phyloP scores from a whole-genome alignment of 768 basidiomycete genomes.

The Boletus pseudo-olivaceus region DNA sequence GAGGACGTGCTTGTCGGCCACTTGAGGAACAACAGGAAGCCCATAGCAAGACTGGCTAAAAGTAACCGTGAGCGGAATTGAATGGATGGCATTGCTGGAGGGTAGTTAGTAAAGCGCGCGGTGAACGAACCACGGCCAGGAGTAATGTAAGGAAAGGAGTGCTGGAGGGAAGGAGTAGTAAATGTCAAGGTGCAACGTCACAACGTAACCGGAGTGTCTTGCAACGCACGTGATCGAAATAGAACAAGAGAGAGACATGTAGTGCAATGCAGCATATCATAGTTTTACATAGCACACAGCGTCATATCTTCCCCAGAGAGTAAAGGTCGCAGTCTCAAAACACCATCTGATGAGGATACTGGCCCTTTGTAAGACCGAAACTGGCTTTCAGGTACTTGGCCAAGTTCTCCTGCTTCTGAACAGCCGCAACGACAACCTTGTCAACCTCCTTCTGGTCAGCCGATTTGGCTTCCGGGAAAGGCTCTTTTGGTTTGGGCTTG shows the following conservation, averaged over 20 bases:
- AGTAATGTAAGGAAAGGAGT: conserved; percentile 2
- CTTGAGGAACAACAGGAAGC: conserved; percentile 9
- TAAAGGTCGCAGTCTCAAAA: conserved; percentile 53
- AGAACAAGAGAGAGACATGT: conserved; percentile 14
- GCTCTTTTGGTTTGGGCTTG: conserved; percentile 85
- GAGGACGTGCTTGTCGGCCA: conserved; percentile 28
- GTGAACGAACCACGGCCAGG: not conserved
- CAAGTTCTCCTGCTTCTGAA: conserved; percentile 90
- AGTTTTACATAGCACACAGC: conserved; percentile 19
- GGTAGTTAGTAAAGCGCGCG: not conserved
- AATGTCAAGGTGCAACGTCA: not conserved
- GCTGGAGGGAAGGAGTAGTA: not conserved
- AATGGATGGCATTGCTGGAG: conserved; percentile 5
- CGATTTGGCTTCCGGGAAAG: conserved; percentile 82
- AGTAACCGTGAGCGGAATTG: conserved; percentile 6
- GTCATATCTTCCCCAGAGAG: conserved; percentile 16
- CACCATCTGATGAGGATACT: conserved; percentile 91
- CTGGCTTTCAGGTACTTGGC: conserved; percentile 89
- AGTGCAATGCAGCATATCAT: conserved; percentile 25
- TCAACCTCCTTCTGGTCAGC: conserved; percentile 90
- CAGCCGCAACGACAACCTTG: conserved; percentile 69
- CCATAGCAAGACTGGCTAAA: conserved; percentile 11
- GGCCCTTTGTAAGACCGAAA: conserved; percentile 95
- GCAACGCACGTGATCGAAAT: conserved; percentile 13
- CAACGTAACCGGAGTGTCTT: not conserved